Base-by-base conservation (phyloP, 2,329 filamentous ascomycete genomes). In the Pestalotiopsis sp. region DNA sequence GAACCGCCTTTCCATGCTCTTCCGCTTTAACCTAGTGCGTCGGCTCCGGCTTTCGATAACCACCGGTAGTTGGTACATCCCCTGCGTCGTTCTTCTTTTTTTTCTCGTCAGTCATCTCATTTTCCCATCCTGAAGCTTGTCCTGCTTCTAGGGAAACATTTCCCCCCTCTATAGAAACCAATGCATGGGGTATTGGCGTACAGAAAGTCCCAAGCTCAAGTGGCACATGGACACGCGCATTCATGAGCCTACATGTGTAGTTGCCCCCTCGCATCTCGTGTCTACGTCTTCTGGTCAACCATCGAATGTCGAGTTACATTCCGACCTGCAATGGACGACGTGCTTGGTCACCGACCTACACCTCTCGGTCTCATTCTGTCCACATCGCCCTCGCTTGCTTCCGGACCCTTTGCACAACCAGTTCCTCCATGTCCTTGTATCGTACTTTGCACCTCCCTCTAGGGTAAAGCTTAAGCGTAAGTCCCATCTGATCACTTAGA, bases 241-340 rank as follows among this genome's bases (percentile, higher is more conserved):
- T 27, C 7, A n/a, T 58, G n/a, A 12, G 49, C 49, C 63, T 45
- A 36, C 60, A 36, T 52, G 45, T 52, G 45, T 31, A 31, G 41
- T 20, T 25, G 23, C 25, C 23, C 58, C 20, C 36, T 41, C 39
- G 41, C 31, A 60, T 60, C 64, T 66, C 64, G 64, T 66, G 64
- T 66, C 56, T 66, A 56, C 20, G 17, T 60, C 64, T 66, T n/a
- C 56, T 59, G 56, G 56, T 66, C 64, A 60, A 31, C 52, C 63
- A 56, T 49, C 23, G n/a, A 17, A 58, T 66, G 63, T 66, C 52
- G 63, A 66, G 63, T 66, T 66, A 66, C 63, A 66, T 66, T 56
- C 45, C 20, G 31, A 14, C 17, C 31, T 58, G 49, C 63, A 56
- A 23, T 20, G 45, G 57, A 60, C 12, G 12, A 14, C 27, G 27